Evolutionary conservation across 108 stramenopile genomes (phyloP).

Genomic region (Poteriospumella lacustris): DNA sequence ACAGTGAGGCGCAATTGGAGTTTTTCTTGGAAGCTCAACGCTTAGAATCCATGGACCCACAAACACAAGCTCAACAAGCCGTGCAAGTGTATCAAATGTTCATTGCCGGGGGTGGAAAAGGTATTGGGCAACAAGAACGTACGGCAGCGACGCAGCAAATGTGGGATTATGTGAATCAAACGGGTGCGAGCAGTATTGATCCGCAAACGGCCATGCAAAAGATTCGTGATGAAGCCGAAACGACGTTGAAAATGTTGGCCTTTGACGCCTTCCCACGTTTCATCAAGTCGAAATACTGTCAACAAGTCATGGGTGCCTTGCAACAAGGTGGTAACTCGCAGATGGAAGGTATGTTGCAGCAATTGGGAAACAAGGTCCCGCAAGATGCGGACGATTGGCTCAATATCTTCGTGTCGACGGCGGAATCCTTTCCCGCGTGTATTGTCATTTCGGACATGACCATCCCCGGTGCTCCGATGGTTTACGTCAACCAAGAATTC

Average conservation of each 20-base stretch:
- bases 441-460: conserved; percentile 50
- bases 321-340: conserved; percentile 17
- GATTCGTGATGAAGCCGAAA: conserved; percentile 35
- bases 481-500: conserved; percentile 43
- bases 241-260: conserved; percentile 43
- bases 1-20: conserved; percentile 42
- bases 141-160: conserved; percentile 39
- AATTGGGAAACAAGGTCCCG: conserved; percentile 23
- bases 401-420: conserved; percentile 42
- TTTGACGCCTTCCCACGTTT: conserved; percentile 45
- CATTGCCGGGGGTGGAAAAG: conserved; percentile 25
- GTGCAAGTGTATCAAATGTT: conserved; percentile 31
- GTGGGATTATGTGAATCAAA: conserved; percentile 36
- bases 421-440: conserved; percentile 48
- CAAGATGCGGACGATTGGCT: conserved; percentile 50
- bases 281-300: conserved; percentile 41
- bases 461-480: conserved; percentile 50
- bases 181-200: background rate
- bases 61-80: conserved; percentile 26
- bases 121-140: conserved; percentile 45
- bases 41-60: conserved; percentile 7
- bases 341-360: background rate
- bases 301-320: conserved; percentile 28
- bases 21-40: conserved; percentile 36
- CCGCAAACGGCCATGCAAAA: conserved; percentile 13